Conservation (phyloP, 176 grass and related monocot genomes). For the Musa beccarii region DNA sequence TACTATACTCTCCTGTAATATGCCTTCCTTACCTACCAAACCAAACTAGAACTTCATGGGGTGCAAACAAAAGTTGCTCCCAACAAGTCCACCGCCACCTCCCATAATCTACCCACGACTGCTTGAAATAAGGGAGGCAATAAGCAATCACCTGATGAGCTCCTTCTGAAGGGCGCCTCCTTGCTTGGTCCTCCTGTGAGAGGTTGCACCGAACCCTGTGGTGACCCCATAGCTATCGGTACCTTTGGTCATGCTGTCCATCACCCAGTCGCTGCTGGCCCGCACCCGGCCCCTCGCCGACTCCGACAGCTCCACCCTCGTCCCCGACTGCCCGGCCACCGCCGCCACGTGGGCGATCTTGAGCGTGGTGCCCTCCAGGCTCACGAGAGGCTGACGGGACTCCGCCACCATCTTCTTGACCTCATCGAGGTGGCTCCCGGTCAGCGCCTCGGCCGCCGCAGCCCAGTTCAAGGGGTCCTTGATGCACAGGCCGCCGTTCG, state of each 20-base stretch:
- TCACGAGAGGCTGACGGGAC: background rate
- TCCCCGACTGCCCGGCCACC: background rate
- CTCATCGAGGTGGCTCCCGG: background rate
- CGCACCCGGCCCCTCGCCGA: background rate
- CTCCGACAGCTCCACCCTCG: background rate
- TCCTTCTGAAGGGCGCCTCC: background rate
- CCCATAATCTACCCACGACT: no score
- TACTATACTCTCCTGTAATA: no score
- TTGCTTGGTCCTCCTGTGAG: background rate
- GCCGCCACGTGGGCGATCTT: background rate
- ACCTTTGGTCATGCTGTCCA: background rate
- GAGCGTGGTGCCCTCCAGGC: background rate
- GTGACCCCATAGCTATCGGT: background rate
- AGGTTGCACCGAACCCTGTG: background rate
- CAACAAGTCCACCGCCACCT: no score
- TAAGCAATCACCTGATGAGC: background rate
- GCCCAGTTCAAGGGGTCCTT: background rate
- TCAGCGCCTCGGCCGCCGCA: background rate
- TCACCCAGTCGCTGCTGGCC: background rate
- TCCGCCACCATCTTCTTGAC: background rate
- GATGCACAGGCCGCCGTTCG: background rate
- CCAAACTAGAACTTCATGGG: no score
- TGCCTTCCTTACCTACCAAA: no score
- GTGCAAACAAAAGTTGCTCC: no score
- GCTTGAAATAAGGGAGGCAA: no score